Evolutionary conservation across 805 yeast species (phyloP), one percentile per base, ranked within the genome.

Genomic region (Hanseniaspora pseudoguilliermondii): DNA sequence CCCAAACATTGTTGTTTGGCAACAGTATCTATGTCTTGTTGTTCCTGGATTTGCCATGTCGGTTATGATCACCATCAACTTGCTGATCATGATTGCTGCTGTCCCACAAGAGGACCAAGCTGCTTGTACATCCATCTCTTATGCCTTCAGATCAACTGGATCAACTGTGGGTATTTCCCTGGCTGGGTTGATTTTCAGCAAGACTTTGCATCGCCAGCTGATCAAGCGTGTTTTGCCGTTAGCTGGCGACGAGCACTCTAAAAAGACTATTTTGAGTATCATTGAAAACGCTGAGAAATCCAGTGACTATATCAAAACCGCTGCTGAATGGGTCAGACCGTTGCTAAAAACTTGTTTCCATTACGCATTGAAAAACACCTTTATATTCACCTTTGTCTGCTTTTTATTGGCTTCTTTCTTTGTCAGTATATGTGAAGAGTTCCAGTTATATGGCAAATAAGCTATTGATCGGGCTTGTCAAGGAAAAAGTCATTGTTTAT

Each of bases 111-210:
- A 81, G 57, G 76, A 74, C 60, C 90, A 83, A 64, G 95, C 96
- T 1, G 77, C 88, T 21, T 84, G 91, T 2, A 89, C 96, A 0
- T 86, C 95, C 0, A 85, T 90, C 57, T 95, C 87, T 64, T 89
- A 90, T 66, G 89, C 90, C 0, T 87, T 85, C 72, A 75, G 95
- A 63, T 83, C 91, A 10, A 82, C 89, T 0, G 95, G 95, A 0
- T 83, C 91, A n/a, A 84, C 93, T 0, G 68, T 86, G 49, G 95
- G 95, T 40, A 89, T 87, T 16, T 72, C 88, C 0, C 65, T 81
- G 46, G 84, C 83, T 0, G 78, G 84, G 5, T 81, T 85, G 5
- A 73, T 83, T 23, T 83, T 83, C 67, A 81, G 78, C 48, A 67
- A 70, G 44, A 64, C 73, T 3, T 68, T 83, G 34, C 62, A 65